Conservation (phyloP, 2,329 filamentous ascomycete species). For the Fusarium camptoceras region DNA sequence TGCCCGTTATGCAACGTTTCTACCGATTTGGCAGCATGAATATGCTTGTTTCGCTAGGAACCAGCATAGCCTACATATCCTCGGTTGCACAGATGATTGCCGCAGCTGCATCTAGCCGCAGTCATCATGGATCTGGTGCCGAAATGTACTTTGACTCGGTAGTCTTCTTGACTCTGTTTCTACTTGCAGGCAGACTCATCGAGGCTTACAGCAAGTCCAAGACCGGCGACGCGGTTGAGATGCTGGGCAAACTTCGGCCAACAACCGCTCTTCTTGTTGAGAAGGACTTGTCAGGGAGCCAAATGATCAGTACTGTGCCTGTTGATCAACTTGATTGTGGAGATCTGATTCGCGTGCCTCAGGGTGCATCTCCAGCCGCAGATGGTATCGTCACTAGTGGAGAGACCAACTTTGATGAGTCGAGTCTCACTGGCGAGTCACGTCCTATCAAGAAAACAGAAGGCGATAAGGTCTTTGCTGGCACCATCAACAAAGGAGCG, state of each 20-base stretch:
- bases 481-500: constrained; percentile 77
- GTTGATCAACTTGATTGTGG: constrained; percentile 81
- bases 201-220: constrained; percentile 94
- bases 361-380: constrained; percentile 85
- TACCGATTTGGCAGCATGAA: constrained; percentile 98
- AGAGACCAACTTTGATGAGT: constrained; percentile 83
- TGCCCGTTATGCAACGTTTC: constrained; percentile 79
- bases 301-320: constrained; percentile 57
- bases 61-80: constrained; percentile 86
- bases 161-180: constrained; percentile 89
- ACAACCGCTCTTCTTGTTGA: constrained; percentile 79
- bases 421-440: constrained; percentile 86
- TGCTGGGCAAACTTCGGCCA: constrained; percentile 81
- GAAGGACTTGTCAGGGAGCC: constrained; percentile 50
- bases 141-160: constrained; percentile 90
- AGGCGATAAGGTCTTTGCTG: constrained; percentile 76
- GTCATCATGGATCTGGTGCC: constrained; percentile 30
- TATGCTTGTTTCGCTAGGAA: constrained; percentile 89
- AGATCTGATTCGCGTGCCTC: constrained; percentile 78
- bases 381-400: constrained; percentile 77
- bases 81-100: constrained; percentile 83
- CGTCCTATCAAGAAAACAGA: constrained; percentile 71
- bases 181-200: constrained; percentile 78
- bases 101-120: constrained; percentile 57
- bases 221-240: constrained; percentile 86